Evolutionary conservation across 2,329 filamentous ascomycete genomes (phyloP).

Genomic region (Tolypocladium amazonense): DNA sequence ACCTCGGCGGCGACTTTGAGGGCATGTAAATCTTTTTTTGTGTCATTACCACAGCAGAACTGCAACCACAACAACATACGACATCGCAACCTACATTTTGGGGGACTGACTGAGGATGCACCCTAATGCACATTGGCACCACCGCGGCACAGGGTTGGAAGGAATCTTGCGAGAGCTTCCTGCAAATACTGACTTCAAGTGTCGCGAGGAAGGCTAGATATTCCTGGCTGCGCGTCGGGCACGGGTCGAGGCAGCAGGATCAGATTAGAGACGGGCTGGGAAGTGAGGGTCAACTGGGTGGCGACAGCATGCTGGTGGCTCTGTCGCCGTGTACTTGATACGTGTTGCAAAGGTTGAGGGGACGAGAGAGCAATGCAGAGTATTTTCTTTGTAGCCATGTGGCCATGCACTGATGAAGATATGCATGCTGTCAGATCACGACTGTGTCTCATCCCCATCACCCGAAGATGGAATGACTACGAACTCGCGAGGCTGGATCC

Average conservation of each 20-base stretch:
- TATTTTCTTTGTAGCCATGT: neutral
- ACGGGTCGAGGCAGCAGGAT: neutral
- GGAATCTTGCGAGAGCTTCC: neutral
- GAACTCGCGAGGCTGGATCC: neutral
- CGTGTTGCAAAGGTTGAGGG: constrained; percentile 3
- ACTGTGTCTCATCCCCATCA: neutral
- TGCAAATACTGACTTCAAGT: neutral
- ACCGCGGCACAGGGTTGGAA: neutral
- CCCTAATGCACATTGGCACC: neutral
- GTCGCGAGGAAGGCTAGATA: neutral
- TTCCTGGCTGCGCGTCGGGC: neutral
- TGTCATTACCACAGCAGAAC: constrained; percentile 1
- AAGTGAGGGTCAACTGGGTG: neutral
- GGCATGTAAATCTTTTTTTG: constrained; percentile 56
- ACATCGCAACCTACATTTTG: neutral
- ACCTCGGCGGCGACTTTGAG: constrained; percentile 91
- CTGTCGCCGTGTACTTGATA: constrained; percentile 15
- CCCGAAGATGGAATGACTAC: neutral
- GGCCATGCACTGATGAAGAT: neutral
- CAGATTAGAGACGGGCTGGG: neutral
- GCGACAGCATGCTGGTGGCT: constrained; percentile 4
- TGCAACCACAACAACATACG: constrained; percentile 1
- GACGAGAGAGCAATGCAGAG: constrained; percentile 5
- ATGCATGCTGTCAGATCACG: neutral
- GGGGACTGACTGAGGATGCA: neutral